Evolutionary conservation across 371 early-diverging fungal genomes (phyloP).

Genomic region (Syncephalis fuscata): DNA sequence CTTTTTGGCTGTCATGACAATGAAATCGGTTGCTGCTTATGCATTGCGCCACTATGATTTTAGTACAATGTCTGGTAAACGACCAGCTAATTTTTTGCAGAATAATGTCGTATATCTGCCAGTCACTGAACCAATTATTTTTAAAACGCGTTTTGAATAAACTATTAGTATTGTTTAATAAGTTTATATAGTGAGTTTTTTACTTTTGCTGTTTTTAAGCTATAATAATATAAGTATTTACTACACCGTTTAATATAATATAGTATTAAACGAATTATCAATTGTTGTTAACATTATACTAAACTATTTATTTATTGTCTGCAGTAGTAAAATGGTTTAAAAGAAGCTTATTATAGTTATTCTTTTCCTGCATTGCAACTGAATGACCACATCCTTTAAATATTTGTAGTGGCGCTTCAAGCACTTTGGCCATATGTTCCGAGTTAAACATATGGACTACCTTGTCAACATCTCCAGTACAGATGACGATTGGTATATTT

Average conservation of each 20-base stretch:
- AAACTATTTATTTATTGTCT: no score
- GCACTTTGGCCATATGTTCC: slow-evolving; percentile 11
- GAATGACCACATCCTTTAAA: slow-evolving; percentile 6
- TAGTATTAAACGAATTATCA: no score
- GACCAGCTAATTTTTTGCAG: neutral
- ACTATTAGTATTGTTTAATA: no score
- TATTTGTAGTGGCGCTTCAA: slow-evolving; percentile 5
- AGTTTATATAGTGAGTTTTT: no score
- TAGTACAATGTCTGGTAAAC: neutral
- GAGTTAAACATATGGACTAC: slow-evolving; percentile 15
- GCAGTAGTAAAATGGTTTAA: neutral
- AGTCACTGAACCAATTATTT: neutral
- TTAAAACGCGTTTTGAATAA: no score
- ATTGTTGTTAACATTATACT: no score
- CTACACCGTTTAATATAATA: no score
- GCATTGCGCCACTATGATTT: no score
- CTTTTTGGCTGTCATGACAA: no score
- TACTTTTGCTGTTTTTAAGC: no score
- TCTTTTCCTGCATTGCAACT: slow-evolving; percentile 1
- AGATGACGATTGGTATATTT: slow-evolving; percentile 10
- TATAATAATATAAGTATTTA: no score
- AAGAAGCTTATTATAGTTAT: slow-evolving; percentile 3
- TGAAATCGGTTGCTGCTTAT: no score
- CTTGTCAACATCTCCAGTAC: slow-evolving; percentile 16
- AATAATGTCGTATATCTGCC: neutral